Base-by-base conservation (phyloP, 106 monocot genomes). In the Phalaenopsis aphrodite region DNA sequence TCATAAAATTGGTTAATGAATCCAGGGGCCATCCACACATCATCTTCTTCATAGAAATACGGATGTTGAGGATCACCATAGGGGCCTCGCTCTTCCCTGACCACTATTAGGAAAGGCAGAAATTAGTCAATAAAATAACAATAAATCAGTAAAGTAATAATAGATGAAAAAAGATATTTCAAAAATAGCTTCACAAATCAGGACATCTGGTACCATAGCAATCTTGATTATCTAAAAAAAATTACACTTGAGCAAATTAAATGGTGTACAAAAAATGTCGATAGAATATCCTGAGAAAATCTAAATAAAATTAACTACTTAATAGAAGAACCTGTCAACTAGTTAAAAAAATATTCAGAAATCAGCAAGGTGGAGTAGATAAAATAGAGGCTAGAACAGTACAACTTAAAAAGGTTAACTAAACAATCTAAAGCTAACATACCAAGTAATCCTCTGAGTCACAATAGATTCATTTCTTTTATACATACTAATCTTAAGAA, bases 11-110 rank as follows among this genome's bases (percentile, higher is more conserved):
- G 91, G 82, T 89, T 89, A 17, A 94, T 80, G 77, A 94, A 94
- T 57, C 94, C 94, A 80, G 94, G 91, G 72, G 94, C 94, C 94
- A 91, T 91, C 94, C 94, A 94, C 14, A 82, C 89, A 83, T 94
- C 94, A 45, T 91, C 94, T 84, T 89, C 89, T 79, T 91, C 89
- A 73, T 94, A 94, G 76, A 94, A 88, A 45, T 94, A 94, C 75
- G 94, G 94, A 88, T 94, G 94, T 79, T 94, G 94, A 78, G 94
- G 94, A 43, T 94, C 94, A 72, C 91, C 82, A 85, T 91, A 94
- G 8, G 93, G 94, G 84, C 94, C 94, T 81, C 89, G 84, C 18
- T 87, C 86, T 81, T 94, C 94, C 68, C 94, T 86, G n/a, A 94
- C 78, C 94, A 94, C 94, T 94, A 58, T 78, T 41, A 30, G 38